Conservation (phyloP, 2,329 filamentous ascomycete genomes). For the Purpureocillium lavendulum region DNA sequence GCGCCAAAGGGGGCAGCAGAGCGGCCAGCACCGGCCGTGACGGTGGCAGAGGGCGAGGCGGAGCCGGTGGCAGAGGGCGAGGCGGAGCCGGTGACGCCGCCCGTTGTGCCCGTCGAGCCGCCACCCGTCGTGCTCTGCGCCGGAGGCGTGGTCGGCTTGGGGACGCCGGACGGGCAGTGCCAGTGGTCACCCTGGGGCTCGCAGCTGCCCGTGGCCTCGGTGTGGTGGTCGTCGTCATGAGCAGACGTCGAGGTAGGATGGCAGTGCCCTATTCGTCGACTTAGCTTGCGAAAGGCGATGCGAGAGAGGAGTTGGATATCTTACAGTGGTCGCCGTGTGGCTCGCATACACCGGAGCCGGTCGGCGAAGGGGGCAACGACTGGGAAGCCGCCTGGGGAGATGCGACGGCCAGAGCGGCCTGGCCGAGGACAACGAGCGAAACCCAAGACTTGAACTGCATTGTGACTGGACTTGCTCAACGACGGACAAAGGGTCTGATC, state of each 20-base stretch:
- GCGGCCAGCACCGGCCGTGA: constrained; percentile 1
- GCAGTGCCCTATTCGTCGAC: constrained; percentile 8
- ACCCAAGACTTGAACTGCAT: constrained; percentile 9
- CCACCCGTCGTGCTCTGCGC: neutral
- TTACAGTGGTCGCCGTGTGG: constrained; percentile 10
- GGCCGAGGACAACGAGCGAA: constrained; percentile 7
- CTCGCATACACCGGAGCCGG: constrained; percentile 8
- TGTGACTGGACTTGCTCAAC: neutral
- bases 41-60: neutral
- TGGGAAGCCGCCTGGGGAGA: constrained; percentile 2
- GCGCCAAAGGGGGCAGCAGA: constrained; percentile 3
- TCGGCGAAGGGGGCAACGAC: constrained; percentile 11
- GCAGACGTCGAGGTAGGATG: constrained; percentile 2
- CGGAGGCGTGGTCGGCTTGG: constrained; percentile 7
- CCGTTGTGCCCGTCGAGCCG: neutral
- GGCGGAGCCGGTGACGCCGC: neutral
- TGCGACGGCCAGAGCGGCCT: constrained; percentile 4
- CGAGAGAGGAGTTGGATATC: neutral
- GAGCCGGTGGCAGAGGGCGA: neutral
- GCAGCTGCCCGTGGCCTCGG: neutral
- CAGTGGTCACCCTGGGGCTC: constrained; percentile 9
- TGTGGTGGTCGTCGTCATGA: constrained; percentile 1
- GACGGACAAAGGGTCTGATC: neutral
- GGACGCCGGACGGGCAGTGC: constrained; percentile 7
- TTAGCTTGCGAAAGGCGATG: neutral